phyloP scores from a whole-genome alignment of 2,329 filamentous ascomycete species.

The Diaporthe humulicola region DNA sequence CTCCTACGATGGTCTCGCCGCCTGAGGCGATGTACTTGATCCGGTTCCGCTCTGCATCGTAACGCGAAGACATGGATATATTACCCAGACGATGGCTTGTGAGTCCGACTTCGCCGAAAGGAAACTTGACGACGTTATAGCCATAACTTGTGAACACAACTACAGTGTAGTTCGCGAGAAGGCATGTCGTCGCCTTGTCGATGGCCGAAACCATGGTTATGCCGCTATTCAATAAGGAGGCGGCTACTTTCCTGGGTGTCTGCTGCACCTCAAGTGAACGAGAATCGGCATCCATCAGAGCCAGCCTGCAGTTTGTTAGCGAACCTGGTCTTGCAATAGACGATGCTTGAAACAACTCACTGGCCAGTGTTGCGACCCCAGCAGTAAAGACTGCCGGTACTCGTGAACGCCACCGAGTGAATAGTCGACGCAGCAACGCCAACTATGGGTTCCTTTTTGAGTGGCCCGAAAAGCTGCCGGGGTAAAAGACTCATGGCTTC shows the following conservation, averaged over 20 bases:
- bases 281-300: conserved; percentile 94
- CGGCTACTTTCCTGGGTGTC: conserved; percentile 87
- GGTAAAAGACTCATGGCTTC: conserved; percentile 86
- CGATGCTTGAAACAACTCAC: conserved; percentile 34
- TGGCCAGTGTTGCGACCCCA: conserved; percentile 98
- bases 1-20: conserved; percentile 90
- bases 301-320: conserved; percentile 62
- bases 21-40: conserved; percentile 85
- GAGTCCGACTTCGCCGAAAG: conserved; percentile 74
- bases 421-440: conserved; percentile 91
- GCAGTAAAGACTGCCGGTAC: conserved; percentile 82
- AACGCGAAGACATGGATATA: conserved; percentile 74
- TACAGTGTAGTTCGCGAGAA: conserved; percentile 89
- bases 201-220: conserved; percentile 90
- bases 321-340: background rate
- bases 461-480: conserved; percentile 88
- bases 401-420: conserved; percentile 91
- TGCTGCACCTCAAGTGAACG: conserved; percentile 88
- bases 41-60: conserved; percentile 74
- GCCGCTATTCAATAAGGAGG: conserved; percentile 79
- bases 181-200: conserved; percentile 86
- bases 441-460: conserved; percentile 87
- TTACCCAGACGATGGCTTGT: conserved; percentile 75
- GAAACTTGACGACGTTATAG: conserved; percentile 91
- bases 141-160: conserved; percentile 97